Conservation (phyloP, 2,329 filamentous ascomycete genomes). For the Penicillium polonicum region DNA sequence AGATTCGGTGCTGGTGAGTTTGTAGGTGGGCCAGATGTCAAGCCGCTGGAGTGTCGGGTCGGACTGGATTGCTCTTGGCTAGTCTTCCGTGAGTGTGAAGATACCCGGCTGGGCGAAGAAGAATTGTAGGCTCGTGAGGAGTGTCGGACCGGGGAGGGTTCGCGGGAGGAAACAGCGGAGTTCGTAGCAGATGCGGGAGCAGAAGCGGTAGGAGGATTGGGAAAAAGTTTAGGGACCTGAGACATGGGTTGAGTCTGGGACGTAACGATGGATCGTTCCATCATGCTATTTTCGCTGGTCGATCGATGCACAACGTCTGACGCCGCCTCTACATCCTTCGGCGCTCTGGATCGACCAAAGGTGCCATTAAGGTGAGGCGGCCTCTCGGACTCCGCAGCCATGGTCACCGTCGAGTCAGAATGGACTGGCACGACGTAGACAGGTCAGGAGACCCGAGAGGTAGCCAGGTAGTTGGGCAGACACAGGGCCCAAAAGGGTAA, state of each 20-base stretch:
- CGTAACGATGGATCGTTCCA: conserved; percentile 31
- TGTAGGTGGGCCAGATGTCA: conserved; percentile 30
- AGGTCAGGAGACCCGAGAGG: conserved; percentile 40
- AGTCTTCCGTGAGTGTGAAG: conserved; percentile 62
- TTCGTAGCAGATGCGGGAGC: conserved; percentile 42
- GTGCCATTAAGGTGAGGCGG: conserved; percentile 35
- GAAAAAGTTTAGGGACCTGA: conserved; percentile 35
- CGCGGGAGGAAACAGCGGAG: conserved; percentile 50
- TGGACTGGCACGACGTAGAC: conserved; percentile 30
- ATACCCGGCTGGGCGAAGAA: conserved; percentile 33
- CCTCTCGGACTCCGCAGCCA: conserved; percentile 40
- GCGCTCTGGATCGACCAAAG: conserved; percentile 30
- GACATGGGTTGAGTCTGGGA: conserved; percentile 30
- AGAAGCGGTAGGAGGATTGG: conserved; percentile 28
- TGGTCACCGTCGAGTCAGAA: conserved; percentile 31
- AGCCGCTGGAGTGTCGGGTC: conserved; percentile 50
- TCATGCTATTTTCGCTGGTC: conserved; percentile 32
- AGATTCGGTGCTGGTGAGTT: conserved; percentile 62
- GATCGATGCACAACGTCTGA: conserved; percentile 29
- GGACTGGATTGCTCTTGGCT: conserved; percentile 65
- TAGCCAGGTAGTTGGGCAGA: conserved; percentile 30
- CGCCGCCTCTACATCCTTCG: conserved; percentile 29
- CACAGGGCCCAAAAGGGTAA: conserved; percentile 22
- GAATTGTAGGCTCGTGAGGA: conserved; percentile 33
- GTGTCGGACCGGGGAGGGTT: conserved; percentile 47